These are phyloP conservation scores for Dysphania ambrosioides DNA, from an alignment of 148 eudicot genomes.

Conservation along the genomic window DNA sequence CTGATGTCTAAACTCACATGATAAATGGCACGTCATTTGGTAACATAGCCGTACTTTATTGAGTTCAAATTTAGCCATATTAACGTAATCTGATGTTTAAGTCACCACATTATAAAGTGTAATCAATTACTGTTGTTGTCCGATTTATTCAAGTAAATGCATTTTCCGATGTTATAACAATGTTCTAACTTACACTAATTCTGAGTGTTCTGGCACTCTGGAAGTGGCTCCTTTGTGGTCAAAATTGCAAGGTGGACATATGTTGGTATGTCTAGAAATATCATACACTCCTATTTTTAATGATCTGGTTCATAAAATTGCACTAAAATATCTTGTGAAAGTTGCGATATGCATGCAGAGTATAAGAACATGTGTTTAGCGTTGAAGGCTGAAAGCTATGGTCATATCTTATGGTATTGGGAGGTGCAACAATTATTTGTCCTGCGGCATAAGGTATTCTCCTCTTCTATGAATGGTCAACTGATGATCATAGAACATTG, in stretches of 20 bases:
- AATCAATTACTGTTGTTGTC: neutral
- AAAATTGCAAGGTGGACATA: conserved; percentile 12
- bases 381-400: neutral
- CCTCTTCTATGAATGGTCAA: too few relatives aligned
- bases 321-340: neutral
- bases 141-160: neutral
- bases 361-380: neutral
- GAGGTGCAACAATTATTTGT: too few relatives aligned
- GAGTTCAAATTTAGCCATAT: too few relatives aligned
- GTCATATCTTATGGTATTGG: too few relatives aligned
- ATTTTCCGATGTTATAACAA: neutral
- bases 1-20: neutral
- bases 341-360: neutral
- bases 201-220: conserved; percentile 27
- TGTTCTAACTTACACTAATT: neutral
- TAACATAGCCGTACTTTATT: conserved; percentile 1
- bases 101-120: neutral
- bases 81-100: neutral
- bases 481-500: neutral
- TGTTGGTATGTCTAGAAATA: conserved; percentile 15
- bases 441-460: too few relatives aligned
- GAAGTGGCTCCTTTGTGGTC: conserved; percentile 89
- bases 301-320: neutral
- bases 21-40: neutral
- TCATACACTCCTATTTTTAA: too few relatives aligned